A percentile compares a stretch with the other conserved stretches of the same genome.
These are phyloP conservation scores for Leccinum pseudoinsigne DNA, from an alignment of 1,284 basidiomycete genomes.

Conservation along the genomic window DNA sequence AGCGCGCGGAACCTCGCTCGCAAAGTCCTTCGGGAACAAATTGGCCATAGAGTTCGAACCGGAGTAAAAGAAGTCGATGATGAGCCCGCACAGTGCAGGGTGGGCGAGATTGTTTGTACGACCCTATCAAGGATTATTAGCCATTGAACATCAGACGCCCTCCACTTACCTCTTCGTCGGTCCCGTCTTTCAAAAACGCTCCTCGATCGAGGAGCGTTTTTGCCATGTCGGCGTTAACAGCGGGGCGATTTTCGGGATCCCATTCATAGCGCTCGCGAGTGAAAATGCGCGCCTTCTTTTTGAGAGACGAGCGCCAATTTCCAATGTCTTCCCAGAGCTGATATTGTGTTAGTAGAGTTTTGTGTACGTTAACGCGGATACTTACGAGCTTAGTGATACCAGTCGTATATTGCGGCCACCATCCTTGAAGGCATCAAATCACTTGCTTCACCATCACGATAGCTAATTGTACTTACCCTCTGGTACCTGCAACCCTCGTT, in stretches of 20 bases:
- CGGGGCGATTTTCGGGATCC: no score
- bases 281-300: no score
- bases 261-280: no score
- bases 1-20: neutral
- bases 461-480: neutral
- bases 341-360: neutral
- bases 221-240: no score
- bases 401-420: neutral
- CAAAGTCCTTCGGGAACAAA: neutral
- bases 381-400: neutral
- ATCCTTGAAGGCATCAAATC: neutral
- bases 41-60: neutral
- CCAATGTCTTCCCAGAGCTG: neutral
- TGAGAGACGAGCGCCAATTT: neutral
- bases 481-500: neutral
- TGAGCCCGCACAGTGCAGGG: neutral
- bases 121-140: no score
- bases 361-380: neutral
- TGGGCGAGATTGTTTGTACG: no score
- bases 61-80: neutral
- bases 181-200: no score
- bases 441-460: neutral
- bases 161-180: no score
- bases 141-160: no score
- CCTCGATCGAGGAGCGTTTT: no score